These are phyloP conservation scores for Carnegiea gigantea DNA, from an alignment of 179 eudicot species.

Conservation along the genomic window DNA sequence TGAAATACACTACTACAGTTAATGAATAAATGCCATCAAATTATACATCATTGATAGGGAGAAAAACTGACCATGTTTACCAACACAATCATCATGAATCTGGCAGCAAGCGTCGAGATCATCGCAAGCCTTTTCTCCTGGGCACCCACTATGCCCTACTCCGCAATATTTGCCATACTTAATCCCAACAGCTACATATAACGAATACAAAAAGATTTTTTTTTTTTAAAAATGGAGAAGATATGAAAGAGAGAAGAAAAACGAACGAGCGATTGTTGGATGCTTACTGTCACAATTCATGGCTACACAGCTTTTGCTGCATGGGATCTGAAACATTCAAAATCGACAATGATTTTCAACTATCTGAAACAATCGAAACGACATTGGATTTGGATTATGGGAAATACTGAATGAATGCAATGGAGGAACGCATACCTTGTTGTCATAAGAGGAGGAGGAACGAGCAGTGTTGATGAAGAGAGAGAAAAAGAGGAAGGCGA, in stretches of 20 bases:
- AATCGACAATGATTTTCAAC: too few species aligned
- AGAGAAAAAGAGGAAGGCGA: slow-evolving; percentile 17
- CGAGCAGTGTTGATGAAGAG: slow-evolving; percentile 9
- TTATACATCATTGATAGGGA: neutral
- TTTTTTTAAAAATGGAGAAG: too few species aligned
- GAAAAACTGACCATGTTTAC: slow-evolving; percentile 17
- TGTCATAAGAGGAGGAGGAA: slow-evolving; percentile 19
- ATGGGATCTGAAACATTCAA: slow-evolving; percentile 23
- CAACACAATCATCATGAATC: slow-evolving; percentile 78
- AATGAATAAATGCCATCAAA: neutral
- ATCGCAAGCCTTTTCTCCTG: slow-evolving; percentile 92
- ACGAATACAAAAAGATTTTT: neutral
- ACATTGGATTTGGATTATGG: neutral
- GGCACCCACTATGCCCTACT: slow-evolving; percentile 87
- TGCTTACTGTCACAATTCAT: slow-evolving; percentile 33
- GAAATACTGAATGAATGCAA: too few species aligned
- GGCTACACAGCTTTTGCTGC: slow-evolving; percentile 30
- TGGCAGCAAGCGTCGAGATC: slow-evolving; percentile 90
- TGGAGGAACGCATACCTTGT: slow-evolving; percentile 13
- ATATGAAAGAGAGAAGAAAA: neutral
- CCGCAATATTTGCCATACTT: slow-evolving; percentile 93
- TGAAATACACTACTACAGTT: too few species aligned
- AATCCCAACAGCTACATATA: slow-evolving; percentile 32
- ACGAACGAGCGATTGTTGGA: neutral
- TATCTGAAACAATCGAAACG: too few species aligned